phyloP scores from a whole-genome alignment of 139 green algal species.

The Picochlorum costavermella region DNA sequence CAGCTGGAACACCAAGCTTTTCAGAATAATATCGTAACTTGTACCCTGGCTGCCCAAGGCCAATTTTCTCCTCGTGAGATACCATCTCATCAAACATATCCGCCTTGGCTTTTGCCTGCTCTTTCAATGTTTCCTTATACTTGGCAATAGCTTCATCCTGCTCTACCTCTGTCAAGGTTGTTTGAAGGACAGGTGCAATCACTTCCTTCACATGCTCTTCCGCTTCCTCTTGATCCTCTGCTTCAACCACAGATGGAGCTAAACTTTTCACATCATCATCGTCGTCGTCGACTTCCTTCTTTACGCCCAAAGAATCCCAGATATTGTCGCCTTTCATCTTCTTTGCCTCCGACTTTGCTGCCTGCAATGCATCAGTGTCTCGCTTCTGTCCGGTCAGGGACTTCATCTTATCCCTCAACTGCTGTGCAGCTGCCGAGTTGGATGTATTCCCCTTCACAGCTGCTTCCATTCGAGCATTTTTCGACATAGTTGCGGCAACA shows the following conservation, averaged over 20 bases:
- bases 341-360: constrained; percentile 1
- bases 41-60: constrained; percentile 86
- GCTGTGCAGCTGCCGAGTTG: constrained; percentile 62
- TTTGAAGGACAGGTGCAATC: constrained; percentile 27
- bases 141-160: constrained; percentile 25
- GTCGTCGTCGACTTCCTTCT: constrained; percentile 1
- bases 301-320: constrained; percentile 7
- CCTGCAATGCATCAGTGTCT: constrained; percentile 7
- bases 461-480: constrained; percentile 9
- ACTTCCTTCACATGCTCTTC: constrained; percentile 32
- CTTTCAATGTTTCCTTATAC: constrained; percentile 62
- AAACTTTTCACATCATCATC: constrained; percentile 16
- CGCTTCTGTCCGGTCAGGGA: not conserved
- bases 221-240: constrained; percentile 21
- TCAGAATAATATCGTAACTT: constrained; percentile 81
- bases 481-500: constrained; percentile 7
- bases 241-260: constrained; percentile 2
- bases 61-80: constrained; percentile 62
- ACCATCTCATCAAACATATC: constrained; percentile 84
- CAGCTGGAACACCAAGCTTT: constrained; percentile 28
- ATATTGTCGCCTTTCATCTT: constrained; percentile 5
- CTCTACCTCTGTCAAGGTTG: constrained; percentile 12
- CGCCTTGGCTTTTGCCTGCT: constrained; percentile 55
- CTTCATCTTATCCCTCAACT: constrained; percentile 42
- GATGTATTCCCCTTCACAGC: constrained; percentile 16